Percentiles rank a stretch among this genome's conserved stretches.
phyloP scores from a whole-genome alignment of 2,329 filamentous ascomycete species.

The Fusarium anguioides region DNA sequence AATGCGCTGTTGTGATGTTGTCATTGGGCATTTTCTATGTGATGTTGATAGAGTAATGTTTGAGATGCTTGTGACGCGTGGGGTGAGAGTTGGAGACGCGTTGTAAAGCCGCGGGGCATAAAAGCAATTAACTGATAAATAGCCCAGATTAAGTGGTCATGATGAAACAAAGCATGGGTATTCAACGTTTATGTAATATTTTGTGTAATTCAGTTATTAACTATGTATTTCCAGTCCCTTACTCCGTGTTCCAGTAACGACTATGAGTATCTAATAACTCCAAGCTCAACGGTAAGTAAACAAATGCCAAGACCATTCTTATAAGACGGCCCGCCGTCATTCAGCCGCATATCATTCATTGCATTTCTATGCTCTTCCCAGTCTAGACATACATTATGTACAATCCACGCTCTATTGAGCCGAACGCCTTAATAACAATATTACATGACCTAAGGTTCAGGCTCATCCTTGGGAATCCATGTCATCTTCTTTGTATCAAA shows the following conservation, averaged over 20 bases:
- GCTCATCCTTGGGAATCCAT: slow-evolving; percentile 43
- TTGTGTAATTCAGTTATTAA: too few species aligned
- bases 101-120: slow-evolving; percentile 41
- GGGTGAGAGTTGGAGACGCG: slow-evolving; percentile 42
- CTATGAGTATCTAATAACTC: neutral
- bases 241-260: too few species aligned
- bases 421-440: neutral
- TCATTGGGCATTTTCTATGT: slow-evolving; percentile 4
- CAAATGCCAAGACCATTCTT: neutral
- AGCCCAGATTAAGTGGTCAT: neutral
- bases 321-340: neutral
- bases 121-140: slow-evolving; percentile 13
- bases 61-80: slow-evolving; percentile 38
- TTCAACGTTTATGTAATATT: too few species aligned
- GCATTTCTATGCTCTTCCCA: neutral
- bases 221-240: too few species aligned
- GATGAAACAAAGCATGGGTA: too few species aligned
- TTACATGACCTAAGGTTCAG: too few species aligned
- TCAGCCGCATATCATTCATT: slow-evolving; percentile 3
- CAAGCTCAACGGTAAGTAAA: neutral
- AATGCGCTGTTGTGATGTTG: slow-evolving; percentile 3
- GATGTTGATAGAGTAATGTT: slow-evolving; percentile 42
- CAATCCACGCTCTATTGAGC: neutral
- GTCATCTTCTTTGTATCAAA: slow-evolving; percentile 55
- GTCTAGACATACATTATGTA: neutral